These are phyloP conservation scores for Debaryomyces hansenii DNA, from an alignment of 805 yeast genomes.

Conservation along the genomic window DNA sequence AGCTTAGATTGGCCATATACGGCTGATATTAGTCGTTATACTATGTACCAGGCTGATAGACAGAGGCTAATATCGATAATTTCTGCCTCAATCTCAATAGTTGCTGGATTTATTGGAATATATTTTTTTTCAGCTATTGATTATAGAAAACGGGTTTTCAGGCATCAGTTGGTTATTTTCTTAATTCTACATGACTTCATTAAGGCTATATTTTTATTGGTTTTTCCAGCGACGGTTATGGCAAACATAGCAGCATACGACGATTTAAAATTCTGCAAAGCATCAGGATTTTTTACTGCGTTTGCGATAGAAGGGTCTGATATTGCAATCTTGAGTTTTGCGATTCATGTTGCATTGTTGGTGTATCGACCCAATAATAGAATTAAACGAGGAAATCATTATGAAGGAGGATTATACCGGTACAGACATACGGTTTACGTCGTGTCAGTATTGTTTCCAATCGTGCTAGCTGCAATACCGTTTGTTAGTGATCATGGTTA, in stretches of 20 bases:
- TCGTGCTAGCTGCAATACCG: constrained; percentile 62
- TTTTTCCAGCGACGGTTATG: constrained; percentile 59
- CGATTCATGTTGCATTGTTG: constrained; percentile 68
- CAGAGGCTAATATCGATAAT: constrained; percentile 12
- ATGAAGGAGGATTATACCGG: constrained; percentile 67
- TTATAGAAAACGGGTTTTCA: constrained; percentile 53
- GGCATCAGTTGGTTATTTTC: constrained; percentile 62
- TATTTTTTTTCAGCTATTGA: constrained; percentile 58
- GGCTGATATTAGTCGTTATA: background rate
- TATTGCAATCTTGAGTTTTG: constrained; percentile 69
- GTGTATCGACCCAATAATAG: constrained; percentile 54
- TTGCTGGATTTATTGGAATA: constrained; percentile 50
- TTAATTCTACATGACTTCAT: constrained; percentile 63
- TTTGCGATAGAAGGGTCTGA: constrained; percentile 76
- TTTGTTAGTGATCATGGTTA: constrained; percentile 56
- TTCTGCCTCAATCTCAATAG: constrained; percentile 23
- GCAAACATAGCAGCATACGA: constrained; percentile 38
- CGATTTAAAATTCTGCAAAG: constrained; percentile 48
- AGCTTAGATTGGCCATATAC: background rate
- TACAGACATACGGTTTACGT: constrained; percentile 54
- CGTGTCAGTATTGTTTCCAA: constrained; percentile 53
- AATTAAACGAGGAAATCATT: constrained; percentile 32
- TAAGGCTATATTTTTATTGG: constrained; percentile 60
- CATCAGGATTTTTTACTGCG: constrained; percentile 72
- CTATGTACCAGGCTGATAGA: background rate